Evolutionary conservation across 2,329 filamentous ascomycete genomes (phyloP).

Genomic region (Harringtonia lauricola): DNA sequence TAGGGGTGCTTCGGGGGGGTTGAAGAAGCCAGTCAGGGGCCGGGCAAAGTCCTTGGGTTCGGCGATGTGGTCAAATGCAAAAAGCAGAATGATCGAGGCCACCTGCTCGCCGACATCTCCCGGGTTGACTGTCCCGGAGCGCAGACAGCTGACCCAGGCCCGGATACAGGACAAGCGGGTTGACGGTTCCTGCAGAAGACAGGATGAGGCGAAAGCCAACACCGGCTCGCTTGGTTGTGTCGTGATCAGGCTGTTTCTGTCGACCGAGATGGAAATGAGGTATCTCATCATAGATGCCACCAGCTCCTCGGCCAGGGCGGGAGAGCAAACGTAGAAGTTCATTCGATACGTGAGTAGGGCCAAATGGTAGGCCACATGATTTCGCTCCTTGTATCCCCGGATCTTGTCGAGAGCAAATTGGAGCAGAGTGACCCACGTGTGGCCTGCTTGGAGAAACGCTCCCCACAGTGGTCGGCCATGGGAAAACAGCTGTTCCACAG

Average conservation of each 20-base stretch:
- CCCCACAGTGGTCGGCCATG: constrained; percentile 1
- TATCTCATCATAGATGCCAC: constrained; percentile 1
- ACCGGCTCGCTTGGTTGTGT: constrained; percentile 3
- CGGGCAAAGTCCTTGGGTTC: background rate
- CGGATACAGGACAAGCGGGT: background rate
- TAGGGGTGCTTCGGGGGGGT: background rate
- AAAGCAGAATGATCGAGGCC: background rate
- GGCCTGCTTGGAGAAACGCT: background rate
- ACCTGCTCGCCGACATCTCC: constrained; percentile 3
- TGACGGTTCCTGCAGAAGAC: background rate
- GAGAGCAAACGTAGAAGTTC: constrained; percentile 2
- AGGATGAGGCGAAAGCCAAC: constrained; percentile 1
- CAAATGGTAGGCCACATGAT: background rate
- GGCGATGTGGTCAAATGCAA: background rate
- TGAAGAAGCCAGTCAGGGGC: background rate
- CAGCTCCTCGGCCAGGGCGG: constrained; percentile 1
- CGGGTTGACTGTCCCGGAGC: background rate
- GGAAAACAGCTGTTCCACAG: background rate
- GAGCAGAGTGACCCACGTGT: background rate
- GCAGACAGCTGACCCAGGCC: background rate
- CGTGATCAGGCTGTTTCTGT: background rate
- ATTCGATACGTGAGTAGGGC: constrained; percentile 2
- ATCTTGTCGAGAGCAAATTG: background rate
- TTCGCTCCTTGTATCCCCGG: background rate
- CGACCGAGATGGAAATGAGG: background rate